Evolutionary conservation across 768 basidiomycete species (phyloP).

Genomic region (Mycena vitilis): DNA sequence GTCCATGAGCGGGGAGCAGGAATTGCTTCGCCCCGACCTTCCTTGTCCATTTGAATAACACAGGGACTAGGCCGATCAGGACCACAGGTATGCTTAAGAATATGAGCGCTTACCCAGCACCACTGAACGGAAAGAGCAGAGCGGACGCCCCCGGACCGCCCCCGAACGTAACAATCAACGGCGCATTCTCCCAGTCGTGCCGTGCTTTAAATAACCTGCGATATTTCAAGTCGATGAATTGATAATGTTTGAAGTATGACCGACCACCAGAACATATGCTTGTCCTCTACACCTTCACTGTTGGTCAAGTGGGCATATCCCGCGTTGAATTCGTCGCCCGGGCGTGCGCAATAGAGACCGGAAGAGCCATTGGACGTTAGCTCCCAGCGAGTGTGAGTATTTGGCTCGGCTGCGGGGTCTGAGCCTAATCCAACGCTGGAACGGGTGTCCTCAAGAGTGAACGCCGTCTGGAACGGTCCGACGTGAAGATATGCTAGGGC

Average conservation of each 20-base stretch:
- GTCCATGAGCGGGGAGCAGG: conserved; percentile 7
- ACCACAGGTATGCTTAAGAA: background rate
- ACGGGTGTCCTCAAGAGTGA: background rate
- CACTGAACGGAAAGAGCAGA: conserved; percentile 11
- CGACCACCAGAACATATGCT: conserved; percentile 17
- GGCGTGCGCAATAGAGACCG: conserved; percentile 4
- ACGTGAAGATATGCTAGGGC: conserved; percentile 3
- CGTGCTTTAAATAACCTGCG: conserved; percentile 12
- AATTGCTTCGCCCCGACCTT: conserved; percentile 3
- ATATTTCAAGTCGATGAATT: background rate
- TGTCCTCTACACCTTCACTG: conserved; percentile 7
- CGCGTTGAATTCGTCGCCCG: conserved; percentile 9
- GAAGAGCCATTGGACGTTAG: conserved; percentile 13
- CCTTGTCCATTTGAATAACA: conserved; percentile 1
- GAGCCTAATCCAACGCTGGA: background rate
- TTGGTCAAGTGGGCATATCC: conserved; percentile 15
- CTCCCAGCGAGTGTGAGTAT: conserved; percentile 8
- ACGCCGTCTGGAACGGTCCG: conserved; percentile 1
- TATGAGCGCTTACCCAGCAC: background rate
- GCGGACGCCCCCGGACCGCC: conserved; percentile 9
- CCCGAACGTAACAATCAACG: conserved; percentile 1
- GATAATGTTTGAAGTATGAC: background rate
- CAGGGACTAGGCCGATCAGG: background rate
- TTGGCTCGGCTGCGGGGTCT: conserved; percentile 1
- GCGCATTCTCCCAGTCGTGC: conserved; percentile 9